Conservation (phyloP, 1,284 basidiomycete genomes). For the Inonotus hispidus region DNA sequence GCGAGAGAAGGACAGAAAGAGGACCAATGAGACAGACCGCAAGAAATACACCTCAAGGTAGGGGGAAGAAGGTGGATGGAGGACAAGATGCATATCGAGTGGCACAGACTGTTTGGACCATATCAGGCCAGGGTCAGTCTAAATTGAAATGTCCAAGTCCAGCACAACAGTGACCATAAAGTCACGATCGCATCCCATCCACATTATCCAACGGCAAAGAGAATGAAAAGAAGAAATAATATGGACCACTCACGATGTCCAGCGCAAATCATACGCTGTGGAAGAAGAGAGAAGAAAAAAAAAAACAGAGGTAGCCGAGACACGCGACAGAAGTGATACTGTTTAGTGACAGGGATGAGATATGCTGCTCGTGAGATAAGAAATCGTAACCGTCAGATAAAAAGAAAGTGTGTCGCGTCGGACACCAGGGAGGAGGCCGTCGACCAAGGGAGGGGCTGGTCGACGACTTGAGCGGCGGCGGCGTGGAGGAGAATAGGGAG, state of each 20-base stretch:
- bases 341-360: constrained; percentile 5
- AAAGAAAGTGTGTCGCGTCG: constrained; percentile 23
- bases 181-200: not conserved
- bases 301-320: not conserved
- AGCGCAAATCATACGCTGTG: constrained; percentile 3
- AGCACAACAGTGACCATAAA: not conserved
- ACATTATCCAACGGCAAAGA: not conserved
- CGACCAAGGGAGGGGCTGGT: constrained; percentile 12
- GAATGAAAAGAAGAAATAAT: not conserved
- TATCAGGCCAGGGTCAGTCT: not conserved
- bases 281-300: not conserved
- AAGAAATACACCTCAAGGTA: not conserved
- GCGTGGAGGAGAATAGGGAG: constrained; percentile 26
- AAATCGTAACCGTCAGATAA: constrained; percentile 21
- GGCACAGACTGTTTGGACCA: constrained; percentile 1
- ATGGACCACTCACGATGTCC: constrained; percentile 1
- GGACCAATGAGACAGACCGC: constrained; percentile 1
- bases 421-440: constrained; percentile 24
- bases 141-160: not conserved
- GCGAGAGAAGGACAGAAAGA: not conserved
- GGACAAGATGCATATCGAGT: constrained; percentile 9
- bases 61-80: constrained; percentile 8
- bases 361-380: constrained; percentile 1
- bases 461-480: constrained; percentile 28
- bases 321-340: not conserved